Percentiles rank a stretch among this genome's conserved stretches.
These are phyloP conservation scores for Suhomyces sp. DNA, from an alignment of 805 yeast species.

Conservation along the genomic window DNA sequence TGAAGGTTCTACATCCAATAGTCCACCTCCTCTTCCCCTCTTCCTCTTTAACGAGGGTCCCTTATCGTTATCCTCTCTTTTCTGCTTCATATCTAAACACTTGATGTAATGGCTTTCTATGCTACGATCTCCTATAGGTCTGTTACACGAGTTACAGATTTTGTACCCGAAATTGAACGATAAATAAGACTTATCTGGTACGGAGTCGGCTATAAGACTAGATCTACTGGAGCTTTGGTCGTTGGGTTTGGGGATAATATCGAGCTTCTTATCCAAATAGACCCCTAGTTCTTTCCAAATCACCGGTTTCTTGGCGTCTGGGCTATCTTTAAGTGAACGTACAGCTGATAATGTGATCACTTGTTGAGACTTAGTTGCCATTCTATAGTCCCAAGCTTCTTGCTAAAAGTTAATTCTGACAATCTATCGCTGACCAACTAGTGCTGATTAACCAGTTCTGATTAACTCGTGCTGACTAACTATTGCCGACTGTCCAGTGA, in stretches of 20 bases:
- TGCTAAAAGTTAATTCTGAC: background rate
- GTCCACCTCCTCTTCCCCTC: slow-evolving; percentile 18
- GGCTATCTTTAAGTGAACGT: slow-evolving; percentile 18
- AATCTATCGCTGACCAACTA: no score
- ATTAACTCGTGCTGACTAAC: no score
- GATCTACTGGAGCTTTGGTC: slow-evolving; percentile 17
- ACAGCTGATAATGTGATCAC: slow-evolving; percentile 26
- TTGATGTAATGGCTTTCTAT: slow-evolving; percentile 29
- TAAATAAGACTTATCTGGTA: slow-evolving; percentile 26
- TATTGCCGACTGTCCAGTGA: no score
- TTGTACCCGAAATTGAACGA: slow-evolving; percentile 35
- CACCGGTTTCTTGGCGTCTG: slow-evolving; percentile 22
- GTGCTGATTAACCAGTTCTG: no score
- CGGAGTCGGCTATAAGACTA: slow-evolving; percentile 20
- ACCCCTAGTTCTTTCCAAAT: slow-evolving; percentile 47
- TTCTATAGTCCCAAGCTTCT: slow-evolving; percentile 4
- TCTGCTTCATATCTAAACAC: slow-evolving; percentile 41
- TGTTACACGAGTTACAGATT: slow-evolving; percentile 36
- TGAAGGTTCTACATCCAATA: slow-evolving; percentile 34
- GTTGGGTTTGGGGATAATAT: slow-evolving; percentile 23
- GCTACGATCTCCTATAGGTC: slow-evolving; percentile 41
- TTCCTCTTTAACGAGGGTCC: slow-evolving; percentile 24
- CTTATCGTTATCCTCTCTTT: slow-evolving; percentile 17
- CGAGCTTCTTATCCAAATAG: slow-evolving; percentile 39
- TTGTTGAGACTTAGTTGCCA: slow-evolving; percentile 25